These are phyloP conservation scores for Coniochaeta ligniaria DNA, from an alignment of 2,329 filamentous ascomycete genomes.

Conservation along the genomic window DNA sequence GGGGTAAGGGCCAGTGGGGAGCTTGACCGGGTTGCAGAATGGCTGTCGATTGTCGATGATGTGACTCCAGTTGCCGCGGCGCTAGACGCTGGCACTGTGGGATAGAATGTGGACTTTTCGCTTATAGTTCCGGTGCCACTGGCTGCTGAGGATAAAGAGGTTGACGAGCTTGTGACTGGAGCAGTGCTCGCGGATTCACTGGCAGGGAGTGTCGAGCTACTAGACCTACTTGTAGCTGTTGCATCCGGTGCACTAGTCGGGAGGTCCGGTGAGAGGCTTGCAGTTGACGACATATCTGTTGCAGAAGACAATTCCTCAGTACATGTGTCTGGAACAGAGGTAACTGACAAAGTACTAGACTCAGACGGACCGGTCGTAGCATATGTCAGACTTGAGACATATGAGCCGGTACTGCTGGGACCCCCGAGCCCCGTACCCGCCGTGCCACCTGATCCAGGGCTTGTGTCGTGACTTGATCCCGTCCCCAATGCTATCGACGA, in stretches of 20 bases:
- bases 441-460: background rate
- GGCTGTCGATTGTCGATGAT: background rate
- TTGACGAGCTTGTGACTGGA: background rate
- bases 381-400: constrained; percentile 1
- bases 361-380: background rate
- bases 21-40: background rate
- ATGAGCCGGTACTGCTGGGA: background rate
- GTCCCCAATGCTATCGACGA: background rate
- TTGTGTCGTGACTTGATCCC: background rate
- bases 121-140: background rate
- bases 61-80: background rate
- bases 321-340: background rate
- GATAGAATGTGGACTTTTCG: background rate
- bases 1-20: background rate
- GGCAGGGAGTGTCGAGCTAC: background rate
- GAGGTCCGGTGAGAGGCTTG: background rate
- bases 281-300: background rate
- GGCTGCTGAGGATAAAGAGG: background rate
- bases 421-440: background rate
- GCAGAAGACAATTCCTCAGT: background rate
- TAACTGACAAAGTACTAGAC: background rate
- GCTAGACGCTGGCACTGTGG: background rate
- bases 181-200: background rate
- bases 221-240: background rate
- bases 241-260: background rate